These are phyloP conservation scores for Myrica gale DNA, from an alignment of 306 rosid genomes.

Conservation along the genomic window DNA sequence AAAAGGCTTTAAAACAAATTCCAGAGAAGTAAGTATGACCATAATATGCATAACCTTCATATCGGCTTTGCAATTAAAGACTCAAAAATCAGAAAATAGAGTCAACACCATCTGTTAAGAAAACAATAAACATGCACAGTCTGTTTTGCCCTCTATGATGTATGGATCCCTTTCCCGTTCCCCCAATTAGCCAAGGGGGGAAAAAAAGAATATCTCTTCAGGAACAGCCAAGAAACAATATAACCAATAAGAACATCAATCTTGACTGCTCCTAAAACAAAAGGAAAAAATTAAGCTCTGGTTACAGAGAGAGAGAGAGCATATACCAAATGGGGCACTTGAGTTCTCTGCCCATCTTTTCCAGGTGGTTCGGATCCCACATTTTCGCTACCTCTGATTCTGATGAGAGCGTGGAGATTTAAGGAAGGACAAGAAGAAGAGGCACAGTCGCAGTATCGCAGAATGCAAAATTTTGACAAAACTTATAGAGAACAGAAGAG, in stretches of 20 bases:
- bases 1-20: too few relatives aligned
- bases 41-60: background rate
- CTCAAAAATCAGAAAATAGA: background rate
- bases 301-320: background rate
- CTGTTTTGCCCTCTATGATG: constrained; percentile 8
- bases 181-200: too few relatives aligned
- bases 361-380: constrained; percentile 54
- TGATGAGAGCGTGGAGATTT: background rate
- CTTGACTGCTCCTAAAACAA: background rate
- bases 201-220: background rate
- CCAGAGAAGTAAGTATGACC: too few relatives aligned
- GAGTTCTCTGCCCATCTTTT: constrained; percentile 83
- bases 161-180: too few relatives aligned
- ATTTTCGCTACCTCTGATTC: constrained; percentile 21
- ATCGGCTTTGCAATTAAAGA: background rate
- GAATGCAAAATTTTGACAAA: background rate
- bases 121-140: background rate
- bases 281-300: background rate
- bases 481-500: background rate
- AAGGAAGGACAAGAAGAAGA: background rate
- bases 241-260: background rate
- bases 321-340: constrained; percentile 87
- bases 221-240: too few relatives aligned
- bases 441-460: background rate
- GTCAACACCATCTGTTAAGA: background rate